Base-by-base conservation (phyloP, 768 basidiomycete genomes). In the Xerocomellus chrysenteron region DNA sequence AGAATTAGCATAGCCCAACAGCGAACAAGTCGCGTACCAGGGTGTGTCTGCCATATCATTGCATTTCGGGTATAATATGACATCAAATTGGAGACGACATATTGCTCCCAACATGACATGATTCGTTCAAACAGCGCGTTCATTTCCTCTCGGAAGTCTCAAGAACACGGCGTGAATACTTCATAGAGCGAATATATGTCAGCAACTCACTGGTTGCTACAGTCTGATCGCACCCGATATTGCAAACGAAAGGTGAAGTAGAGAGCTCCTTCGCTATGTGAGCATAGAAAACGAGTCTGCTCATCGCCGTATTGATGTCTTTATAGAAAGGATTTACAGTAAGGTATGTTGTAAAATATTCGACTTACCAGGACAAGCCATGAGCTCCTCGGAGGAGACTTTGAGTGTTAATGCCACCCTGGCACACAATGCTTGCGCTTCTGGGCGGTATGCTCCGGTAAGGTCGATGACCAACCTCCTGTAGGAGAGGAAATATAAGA, bases 101-200 rank as follows among this genome's bases (percentile, higher is more conserved):
- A 60, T 32, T 76, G 68, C 63, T 78, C 76, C 89, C 89, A 89
- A 45, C 73, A 75, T 55, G 78, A 72, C 56, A 85, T 71, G 12
- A 82, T 76, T 26, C 66, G 73, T 45, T 78, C 69, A 58, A 82
- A 78, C 7, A 87, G 63, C 2, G 63, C 65, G 30, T 67, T 60
- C 41, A 79, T 68, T 37, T 75, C 71, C 36, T 71, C 65, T 57
- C 76, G 78, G 67, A 88, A 86, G 37, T 74, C 88, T 88, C 16
- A 7, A 50, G 40, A 48, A 24, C 44, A 52, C 19, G 36, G 37
- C 21, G n/a, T 62, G 46, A 61, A 49, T 53, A 46, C 43, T 42
- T 56, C 26, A 35, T 5, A 40, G 17, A 35, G 56, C 26, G 16
- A 37, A 56, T 42, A 55, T 26, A 37, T 30, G 36, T 51, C 10